Conservation (phyloP, 2,329 filamentous ascomycete species). For the Fusarium sororula region DNA sequence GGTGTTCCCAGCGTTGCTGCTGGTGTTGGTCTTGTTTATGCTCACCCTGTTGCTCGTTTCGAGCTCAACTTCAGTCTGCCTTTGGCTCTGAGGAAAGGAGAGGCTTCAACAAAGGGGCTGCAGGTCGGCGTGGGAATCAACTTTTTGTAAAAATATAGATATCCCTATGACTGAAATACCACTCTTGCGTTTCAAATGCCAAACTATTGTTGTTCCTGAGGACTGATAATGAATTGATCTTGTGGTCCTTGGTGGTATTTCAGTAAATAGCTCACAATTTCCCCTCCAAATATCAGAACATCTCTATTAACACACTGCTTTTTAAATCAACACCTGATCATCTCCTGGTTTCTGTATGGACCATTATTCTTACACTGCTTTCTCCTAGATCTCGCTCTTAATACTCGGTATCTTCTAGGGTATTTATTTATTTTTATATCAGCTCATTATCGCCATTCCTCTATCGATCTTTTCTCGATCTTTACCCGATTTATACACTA, state of each 20-base stretch:
- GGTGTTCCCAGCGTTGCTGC: constrained; percentile 86
- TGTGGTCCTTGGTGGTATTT: not conserved
- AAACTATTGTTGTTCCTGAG: not conserved
- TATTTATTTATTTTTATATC: not conserved
- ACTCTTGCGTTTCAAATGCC: constrained; percentile 11
- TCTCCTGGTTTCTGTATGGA: not conserved
- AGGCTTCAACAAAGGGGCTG: constrained; percentile 89
- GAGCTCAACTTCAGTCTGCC: constrained; percentile 96
- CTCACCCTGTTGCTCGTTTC: constrained; percentile 90
- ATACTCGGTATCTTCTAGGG: not conserved
- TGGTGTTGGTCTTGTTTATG: constrained; percentile 91
- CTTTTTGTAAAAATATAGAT: constrained; percentile 73
- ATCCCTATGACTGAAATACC: constrained; percentile 29
- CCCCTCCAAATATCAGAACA: not conserved
- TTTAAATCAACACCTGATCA: not conserved
- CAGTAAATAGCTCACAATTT: not conserved
- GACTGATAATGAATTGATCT: not conserved
- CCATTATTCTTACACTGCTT: not conserved
- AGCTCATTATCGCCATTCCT: not conserved
- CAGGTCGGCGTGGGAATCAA: constrained; percentile 97
- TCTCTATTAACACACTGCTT: not conserved
- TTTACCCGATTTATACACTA: not conserved
- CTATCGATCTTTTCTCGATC: not conserved
- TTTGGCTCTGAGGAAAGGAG: constrained; percentile 80
- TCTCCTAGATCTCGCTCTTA: not conserved